phyloP scores from a whole-genome alignment of 129 eudicot species.

The Sambucus nigra region DNA sequence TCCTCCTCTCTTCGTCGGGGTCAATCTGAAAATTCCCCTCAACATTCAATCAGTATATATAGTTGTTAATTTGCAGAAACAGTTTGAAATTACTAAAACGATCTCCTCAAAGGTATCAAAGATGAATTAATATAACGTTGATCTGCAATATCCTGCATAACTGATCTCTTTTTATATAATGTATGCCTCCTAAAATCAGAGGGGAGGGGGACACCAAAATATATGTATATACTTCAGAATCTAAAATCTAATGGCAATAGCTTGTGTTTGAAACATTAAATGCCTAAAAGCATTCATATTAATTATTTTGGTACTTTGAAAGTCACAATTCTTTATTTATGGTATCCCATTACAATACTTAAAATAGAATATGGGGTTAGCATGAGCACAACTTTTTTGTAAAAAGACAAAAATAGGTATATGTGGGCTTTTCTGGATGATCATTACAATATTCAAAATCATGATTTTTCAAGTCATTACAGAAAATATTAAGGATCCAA shows the following conservation, averaged over 20 bases:
- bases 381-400: neutral
- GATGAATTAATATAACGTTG: too few relatives aligned
- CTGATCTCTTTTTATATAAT: too few relatives aligned
- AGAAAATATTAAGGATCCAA: neutral
- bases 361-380: neutral
- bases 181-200: too few relatives aligned
- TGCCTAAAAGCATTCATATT: too few relatives aligned
- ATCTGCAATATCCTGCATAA: too few relatives aligned
- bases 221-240: too few relatives aligned
- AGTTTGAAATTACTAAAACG: neutral
- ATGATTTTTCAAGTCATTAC: neutral
- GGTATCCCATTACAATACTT: neutral
- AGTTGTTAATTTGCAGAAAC: neutral
- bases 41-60: constrained; percentile 2
- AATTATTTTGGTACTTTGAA: too few relatives aligned
- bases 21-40: constrained; percentile 49
- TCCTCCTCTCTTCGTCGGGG: constrained; percentile 90
- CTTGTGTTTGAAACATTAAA: too few relatives aligned
- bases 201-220: too few relatives aligned
- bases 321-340: too few relatives aligned
- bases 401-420: neutral
- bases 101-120: too few relatives aligned
- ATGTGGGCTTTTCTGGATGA: neutral
- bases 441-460: neutral
- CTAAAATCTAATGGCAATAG: too few relatives aligned